Conservation (phyloP, 345 rosid species). For the Eucalyptus camaldulensis region DNA sequence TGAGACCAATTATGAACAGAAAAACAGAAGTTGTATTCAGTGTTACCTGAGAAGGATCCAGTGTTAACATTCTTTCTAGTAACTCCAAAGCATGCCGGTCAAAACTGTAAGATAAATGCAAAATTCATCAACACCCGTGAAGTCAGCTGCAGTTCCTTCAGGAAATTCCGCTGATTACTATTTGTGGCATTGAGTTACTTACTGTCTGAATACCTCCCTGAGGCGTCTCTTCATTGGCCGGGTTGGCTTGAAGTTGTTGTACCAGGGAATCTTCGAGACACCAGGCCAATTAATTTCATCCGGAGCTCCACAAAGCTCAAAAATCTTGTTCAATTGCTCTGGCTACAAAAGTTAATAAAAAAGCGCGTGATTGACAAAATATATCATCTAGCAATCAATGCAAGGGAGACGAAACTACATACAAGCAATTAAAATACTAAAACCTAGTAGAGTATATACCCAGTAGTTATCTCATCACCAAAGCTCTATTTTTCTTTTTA, state of each 20-base stretch:
- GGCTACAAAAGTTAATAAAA: constrained; percentile 22
- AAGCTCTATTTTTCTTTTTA: background rate
- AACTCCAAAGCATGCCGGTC: constrained; percentile 92
- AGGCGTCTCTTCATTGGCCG: constrained; percentile 74
- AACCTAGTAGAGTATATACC: background rate
- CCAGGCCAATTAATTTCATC: constrained; percentile 73
- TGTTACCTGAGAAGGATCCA: constrained; percentile 81
- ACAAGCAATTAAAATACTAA: background rate
- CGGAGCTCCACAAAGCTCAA: constrained; percentile 70
- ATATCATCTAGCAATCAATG: background rate
- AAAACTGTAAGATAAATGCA: constrained; percentile 23
- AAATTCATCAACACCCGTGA: background rate
- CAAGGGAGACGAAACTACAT: background rate
- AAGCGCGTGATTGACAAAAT: background rate
- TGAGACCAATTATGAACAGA: background rate
- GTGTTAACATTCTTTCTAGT: constrained; percentile 79
- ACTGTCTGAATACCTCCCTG: constrained; percentile 71
- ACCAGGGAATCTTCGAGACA: constrained; percentile 69
- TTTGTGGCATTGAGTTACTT: constrained; percentile 11
- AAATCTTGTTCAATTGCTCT: constrained; percentile 65
- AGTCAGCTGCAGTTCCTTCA: background rate
- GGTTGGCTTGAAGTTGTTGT: constrained; percentile 61
- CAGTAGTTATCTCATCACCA: background rate
- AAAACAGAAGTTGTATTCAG: background rate
- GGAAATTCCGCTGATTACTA: background rate